These are phyloP conservation scores for Cercospora sp. DNA, from an alignment of 2,329 filamentous ascomycete species.

Conservation along the genomic window DNA sequence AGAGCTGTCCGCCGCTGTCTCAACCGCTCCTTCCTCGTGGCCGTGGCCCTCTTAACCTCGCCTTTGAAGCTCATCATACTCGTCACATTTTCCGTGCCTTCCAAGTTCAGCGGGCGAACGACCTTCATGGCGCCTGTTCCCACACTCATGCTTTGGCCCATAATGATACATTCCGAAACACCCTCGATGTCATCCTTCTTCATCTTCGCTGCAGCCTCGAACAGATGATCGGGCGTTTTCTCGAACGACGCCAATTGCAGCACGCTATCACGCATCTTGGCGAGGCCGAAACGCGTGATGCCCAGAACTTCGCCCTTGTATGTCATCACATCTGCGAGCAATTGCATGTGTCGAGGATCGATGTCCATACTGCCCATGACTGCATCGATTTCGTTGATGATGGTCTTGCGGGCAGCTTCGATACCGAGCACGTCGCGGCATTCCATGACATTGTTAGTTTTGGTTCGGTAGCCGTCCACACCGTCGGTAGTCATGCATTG, in stretches of 20 bases:
- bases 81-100: conserved; percentile 51
- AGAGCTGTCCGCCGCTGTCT: conserved; percentile 20
- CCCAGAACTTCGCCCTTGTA: conserved; percentile 97
- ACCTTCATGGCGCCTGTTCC: conserved; percentile 93
- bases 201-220: conserved; percentile 88
- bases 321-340: conserved; percentile 97
- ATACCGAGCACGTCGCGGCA: conserved; percentile 84
- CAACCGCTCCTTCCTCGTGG: conserved; percentile 25
- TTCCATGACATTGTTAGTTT: conserved; percentile 89
- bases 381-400: conserved; percentile 79
- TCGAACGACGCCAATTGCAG: conserved; percentile 94
- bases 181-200: conserved; percentile 91
- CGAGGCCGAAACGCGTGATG: conserved; percentile 92
- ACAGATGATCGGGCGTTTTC: conserved; percentile 96
- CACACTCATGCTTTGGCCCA: conserved; percentile 90
- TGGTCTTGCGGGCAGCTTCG: conserved; percentile 86
- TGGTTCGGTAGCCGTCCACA: conserved; percentile 72
- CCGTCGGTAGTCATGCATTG: conserved; percentile 92
- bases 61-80: conserved; percentile 24
- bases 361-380: conserved; percentile 97
- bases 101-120: conserved; percentile 71
- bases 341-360: conserved; percentile 95
- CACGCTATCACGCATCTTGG: conserved; percentile 94
- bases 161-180: conserved; percentile 95
- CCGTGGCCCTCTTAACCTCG: conserved; percentile 18